Evolutionary conservation across 163 green algal species (phyloP), one percentile per base, ranked within the genome.

Genomic region (Volvox carteri): DNA sequence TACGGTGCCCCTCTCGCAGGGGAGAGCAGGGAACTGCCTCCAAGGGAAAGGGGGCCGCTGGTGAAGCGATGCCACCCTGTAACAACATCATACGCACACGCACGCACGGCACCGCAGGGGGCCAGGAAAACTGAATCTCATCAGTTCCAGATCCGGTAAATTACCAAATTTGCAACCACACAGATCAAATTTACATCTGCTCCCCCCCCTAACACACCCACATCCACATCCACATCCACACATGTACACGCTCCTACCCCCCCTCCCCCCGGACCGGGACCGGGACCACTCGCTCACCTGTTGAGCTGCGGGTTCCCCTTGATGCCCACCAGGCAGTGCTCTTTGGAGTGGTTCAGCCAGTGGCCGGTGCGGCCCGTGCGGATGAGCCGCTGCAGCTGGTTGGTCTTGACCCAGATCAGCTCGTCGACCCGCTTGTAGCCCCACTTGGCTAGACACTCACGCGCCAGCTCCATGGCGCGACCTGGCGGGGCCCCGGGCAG

Each of bases 391-490:
- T 98, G 95, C 90, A 98, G 93, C 92, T 97, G 94, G 91, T 98
- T 98, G 60, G 94, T 98, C 91, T 98, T 98, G 30, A 98, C 95
- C 96, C 96, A 98, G 70, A 98, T 97, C 58, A 98, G 90, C 87
- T 98, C 96, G 87, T 98, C 96, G 44, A 98, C 96, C 0, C 96
- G 94, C 78, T 95, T 92, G 91, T 98, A 98, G 54, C 96, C 96
- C 96, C 96, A 98, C 1, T 96, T 92, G 58, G 94, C 91, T 21
- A 98, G 86, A 90, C 95, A 96, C 93, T 98, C 96, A 12, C 96
- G 93, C 0, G 95, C 96, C 18, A 98, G 90, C 93, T 98, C 96
- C 96, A 98, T 97, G 11, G 95, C 95, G 18, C 95, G 93, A 2
- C 95, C 95, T 96, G 90, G 21, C 18, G 67, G 67, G n/a, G 41